These are phyloP conservation scores for Salvia hispanica DNA, from an alignment of 257 asterid genomes.

Conservation along the genomic window DNA sequence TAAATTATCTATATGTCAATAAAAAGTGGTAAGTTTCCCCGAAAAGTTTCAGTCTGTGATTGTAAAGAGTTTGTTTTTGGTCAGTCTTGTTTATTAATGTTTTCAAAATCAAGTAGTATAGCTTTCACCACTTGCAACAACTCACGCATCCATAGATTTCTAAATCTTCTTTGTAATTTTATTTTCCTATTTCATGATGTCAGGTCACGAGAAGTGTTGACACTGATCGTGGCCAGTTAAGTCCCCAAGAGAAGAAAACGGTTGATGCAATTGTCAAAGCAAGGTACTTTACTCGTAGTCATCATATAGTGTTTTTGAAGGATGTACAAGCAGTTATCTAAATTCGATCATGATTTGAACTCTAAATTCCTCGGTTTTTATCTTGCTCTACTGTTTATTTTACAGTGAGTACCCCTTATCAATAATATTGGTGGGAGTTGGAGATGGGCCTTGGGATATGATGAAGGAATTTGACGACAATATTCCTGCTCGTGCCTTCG, in stretches of 20 bases:
- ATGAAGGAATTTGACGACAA: conserved; percentile 93
- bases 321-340: background rate
- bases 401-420: conserved; percentile 82
- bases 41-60: background rate
- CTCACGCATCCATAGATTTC: conserved; percentile 5
- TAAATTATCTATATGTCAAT: background rate
- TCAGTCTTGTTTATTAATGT: background rate
- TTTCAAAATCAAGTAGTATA: background rate
- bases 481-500: conserved; percentile 88
- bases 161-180: background rate
- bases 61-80: background rate
- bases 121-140: background rate
- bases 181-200: conserved; percentile 24
- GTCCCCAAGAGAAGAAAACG: conserved; percentile 89
- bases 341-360: background rate
- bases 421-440: conserved; percentile 86
- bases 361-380: background rate
- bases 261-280: conserved; percentile 97
- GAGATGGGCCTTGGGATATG: conserved; percentile 99
- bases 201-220: conserved; percentile 96
- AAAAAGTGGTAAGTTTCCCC: background rate
- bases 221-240: conserved; percentile 70
- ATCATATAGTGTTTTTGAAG: background rate
- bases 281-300: conserved; percentile 52
- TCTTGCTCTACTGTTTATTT: conserved; percentile 22